Percentiles rank a stretch among this genome's conserved stretches.
These are phyloP conservation scores for Simplicillium sp. DNA, from an alignment of 2,329 filamentous ascomycete species.

Conservation along the genomic window DNA sequence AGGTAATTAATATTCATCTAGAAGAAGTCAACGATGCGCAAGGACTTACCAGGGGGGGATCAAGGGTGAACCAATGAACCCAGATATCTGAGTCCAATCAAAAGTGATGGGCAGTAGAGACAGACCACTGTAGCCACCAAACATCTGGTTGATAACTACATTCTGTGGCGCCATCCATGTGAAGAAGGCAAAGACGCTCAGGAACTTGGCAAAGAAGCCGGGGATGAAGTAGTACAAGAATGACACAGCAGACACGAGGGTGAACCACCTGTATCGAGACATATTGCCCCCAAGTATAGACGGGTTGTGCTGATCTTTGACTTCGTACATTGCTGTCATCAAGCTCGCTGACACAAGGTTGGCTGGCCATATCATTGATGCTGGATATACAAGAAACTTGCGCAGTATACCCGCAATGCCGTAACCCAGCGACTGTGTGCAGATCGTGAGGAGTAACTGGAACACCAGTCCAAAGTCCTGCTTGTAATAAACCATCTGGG, in stretches of 20 bases:
- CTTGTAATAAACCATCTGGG: constrained; percentile 63
- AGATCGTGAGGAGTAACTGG: constrained; percentile 57
- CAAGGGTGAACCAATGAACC: constrained; percentile 57
- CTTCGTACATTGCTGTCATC: constrained; percentile 66
- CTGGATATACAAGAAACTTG: constrained; percentile 53
- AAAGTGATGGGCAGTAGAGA: constrained; percentile 64
- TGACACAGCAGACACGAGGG: constrained; percentile 43
- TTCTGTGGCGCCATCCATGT: constrained; percentile 66
- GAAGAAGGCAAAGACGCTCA: constrained; percentile 61
- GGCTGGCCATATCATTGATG: constrained; percentile 67
- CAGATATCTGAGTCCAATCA: constrained; percentile 66
- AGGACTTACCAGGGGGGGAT: constrained; percentile 54
- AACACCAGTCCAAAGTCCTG: constrained; percentile 58
- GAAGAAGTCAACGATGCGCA: not conserved
- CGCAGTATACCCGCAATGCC: constrained; percentile 60
- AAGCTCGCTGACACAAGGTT: constrained; percentile 58
- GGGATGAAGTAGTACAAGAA: constrained; percentile 63
- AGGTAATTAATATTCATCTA: constrained; percentile 1
- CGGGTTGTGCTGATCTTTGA: constrained; percentile 36
- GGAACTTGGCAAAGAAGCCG: constrained; percentile 57
- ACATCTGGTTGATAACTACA: constrained; percentile 60
- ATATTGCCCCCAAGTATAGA: constrained; percentile 53
- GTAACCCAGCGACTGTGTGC: constrained; percentile 61
- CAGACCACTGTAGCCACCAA: constrained; percentile 58
- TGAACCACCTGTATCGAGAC: constrained; percentile 57